These are phyloP conservation scores for Backusella tuberculispora DNA, from an alignment of 192 early-diverging fungal genomes.

Conservation along the genomic window DNA sequence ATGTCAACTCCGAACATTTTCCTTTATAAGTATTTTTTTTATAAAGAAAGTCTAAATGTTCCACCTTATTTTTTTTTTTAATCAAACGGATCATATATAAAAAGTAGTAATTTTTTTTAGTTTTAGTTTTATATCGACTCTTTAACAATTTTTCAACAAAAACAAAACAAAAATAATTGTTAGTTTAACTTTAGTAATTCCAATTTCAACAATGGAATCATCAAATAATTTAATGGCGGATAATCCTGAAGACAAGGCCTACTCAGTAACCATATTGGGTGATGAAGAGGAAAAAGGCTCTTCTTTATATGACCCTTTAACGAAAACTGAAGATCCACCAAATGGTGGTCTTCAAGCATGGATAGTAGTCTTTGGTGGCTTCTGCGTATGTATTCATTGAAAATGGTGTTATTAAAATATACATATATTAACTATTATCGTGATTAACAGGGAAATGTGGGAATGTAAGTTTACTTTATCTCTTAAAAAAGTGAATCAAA, in stretches of 20 bases:
- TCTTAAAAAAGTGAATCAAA: not conserved
- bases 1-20: too few species aligned
- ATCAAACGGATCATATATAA: too few species aligned
- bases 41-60: too few species aligned
- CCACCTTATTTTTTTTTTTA: too few species aligned
- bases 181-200: not conserved
- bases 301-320: not conserved
- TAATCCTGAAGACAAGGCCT: not conserved
- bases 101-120: too few species aligned
- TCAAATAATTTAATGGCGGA: not conserved
- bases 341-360: constrained; percentile 26
- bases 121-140: too few species aligned
- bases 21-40: too few species aligned
- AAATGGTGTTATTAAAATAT: not conserved
- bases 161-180: not conserved
- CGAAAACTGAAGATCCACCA: constrained; percentile 19
- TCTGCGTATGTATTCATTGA: constrained; percentile 27
- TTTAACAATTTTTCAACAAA: not conserved
- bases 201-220: constrained; percentile 10
- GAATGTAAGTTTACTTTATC: not conserved
- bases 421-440: not conserved
- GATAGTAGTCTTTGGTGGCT: constrained; percentile 31
- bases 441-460: not conserved
- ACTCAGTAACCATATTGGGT: not conserved
- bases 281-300: not conserved